Conservation (phyloP, 768 basidiomycete genomes). For the Mycena alexandri region DNA sequence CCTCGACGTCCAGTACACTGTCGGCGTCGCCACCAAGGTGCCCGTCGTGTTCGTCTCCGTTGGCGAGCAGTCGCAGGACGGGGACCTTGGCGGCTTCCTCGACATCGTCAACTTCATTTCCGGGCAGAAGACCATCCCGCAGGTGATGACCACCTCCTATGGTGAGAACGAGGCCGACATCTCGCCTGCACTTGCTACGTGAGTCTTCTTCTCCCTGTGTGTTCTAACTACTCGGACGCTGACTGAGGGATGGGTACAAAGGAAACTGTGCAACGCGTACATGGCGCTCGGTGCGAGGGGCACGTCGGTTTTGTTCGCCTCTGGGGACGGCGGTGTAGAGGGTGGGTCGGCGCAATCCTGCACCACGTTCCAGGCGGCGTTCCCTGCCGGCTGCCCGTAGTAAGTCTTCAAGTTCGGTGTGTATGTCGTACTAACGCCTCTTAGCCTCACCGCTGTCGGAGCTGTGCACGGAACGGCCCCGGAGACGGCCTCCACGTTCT, state of each 20-base stretch:
- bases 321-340: constrained; percentile 63
- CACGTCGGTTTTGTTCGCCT: constrained; percentile 58
- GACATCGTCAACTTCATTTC: constrained; percentile 73
- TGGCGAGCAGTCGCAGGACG: constrained; percentile 45
- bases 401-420: background rate
- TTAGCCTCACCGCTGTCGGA: constrained; percentile 35
- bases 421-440: background rate
- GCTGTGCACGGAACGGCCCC: constrained; percentile 26
- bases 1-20: constrained; percentile 41
- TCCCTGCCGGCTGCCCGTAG: constrained; percentile 34
- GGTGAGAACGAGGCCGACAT: constrained; percentile 70
- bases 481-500: constrained; percentile 29
- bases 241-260: background rate
- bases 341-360: constrained; percentile 18
- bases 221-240: background rate
- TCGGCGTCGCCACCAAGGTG: constrained; percentile 43
- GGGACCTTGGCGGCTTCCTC: constrained; percentile 56
- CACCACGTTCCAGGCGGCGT: constrained; percentile 25
- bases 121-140: constrained; percentile 60
- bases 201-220: background rate
- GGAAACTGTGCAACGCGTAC: constrained; percentile 46
- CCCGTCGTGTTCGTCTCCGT: constrained; percentile 49
- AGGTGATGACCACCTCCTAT: constrained; percentile 72
- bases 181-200: constrained; percentile 40
- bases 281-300: constrained; percentile 63